phyloP scores from a whole-genome alignment of 2,329 filamentous ascomycete species.

The Gaeumannomyces sp. region DNA sequence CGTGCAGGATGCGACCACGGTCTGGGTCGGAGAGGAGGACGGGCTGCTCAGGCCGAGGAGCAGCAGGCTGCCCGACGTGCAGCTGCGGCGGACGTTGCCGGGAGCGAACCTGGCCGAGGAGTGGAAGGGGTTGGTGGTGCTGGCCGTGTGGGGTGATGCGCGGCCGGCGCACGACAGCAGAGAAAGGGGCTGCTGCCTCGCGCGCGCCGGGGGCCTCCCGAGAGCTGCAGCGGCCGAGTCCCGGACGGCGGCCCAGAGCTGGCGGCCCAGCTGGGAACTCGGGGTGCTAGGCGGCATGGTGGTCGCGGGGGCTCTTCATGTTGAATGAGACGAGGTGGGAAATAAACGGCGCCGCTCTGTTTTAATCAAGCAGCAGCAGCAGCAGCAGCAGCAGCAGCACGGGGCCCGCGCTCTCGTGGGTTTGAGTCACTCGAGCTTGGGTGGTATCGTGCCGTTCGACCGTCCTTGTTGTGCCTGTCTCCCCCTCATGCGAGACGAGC shows the following conservation, averaged over 20 bases:
- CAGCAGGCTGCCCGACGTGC: conserved; percentile 49
- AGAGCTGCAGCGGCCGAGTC: conserved; percentile 19
- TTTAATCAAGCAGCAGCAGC: neutral
- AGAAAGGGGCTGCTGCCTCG: conserved; percentile 7
- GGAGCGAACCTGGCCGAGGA: conserved; percentile 42
- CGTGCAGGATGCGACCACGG: conserved; percentile 33
- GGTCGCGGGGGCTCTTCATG: conserved; percentile 8
- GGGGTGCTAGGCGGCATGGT: conserved; percentile 28
- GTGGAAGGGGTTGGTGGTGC: conserved; percentile 42
- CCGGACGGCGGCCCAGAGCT: conserved; percentile 26
- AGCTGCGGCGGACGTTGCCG: conserved; percentile 40
- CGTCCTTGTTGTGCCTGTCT: neutral
- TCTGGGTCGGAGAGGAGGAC: conserved; percentile 29
- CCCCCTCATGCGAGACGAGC: neutral
- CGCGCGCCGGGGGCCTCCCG: conserved; percentile 6
- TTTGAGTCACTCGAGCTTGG: neutral
- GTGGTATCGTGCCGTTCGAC: neutral
- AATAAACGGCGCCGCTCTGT: neutral
- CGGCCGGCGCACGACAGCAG: conserved; percentile 11
- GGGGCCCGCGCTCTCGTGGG: neutral
- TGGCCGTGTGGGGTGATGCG: conserved; percentile 17
- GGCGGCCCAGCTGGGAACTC: conserved; percentile 29
- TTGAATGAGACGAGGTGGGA: conserved; percentile 1
- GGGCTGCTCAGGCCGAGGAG: conserved; percentile 39
- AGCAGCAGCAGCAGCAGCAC: neutral